Percentiles rank a stretch among this genome's conserved stretches.
phyloP scores from a whole-genome alignment of 371 early-diverging fungal genomes.

The Actinomucor elegans region DNA sequence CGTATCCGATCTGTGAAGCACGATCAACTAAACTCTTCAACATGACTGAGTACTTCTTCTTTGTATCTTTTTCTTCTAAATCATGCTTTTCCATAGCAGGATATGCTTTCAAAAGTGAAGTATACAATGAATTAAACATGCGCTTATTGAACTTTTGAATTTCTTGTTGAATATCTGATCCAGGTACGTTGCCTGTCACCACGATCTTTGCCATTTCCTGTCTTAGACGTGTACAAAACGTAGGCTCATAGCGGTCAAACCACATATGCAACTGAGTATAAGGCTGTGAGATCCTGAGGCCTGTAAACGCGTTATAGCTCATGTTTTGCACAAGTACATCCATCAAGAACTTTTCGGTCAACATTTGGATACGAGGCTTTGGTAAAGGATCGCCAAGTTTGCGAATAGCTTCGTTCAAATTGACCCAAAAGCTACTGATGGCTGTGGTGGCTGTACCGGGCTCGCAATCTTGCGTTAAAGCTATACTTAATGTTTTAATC shows the following conservation, averaged over 20 bases:
- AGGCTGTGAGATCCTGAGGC: slow-evolving; percentile 24
- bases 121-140: slow-evolving; percentile 38
- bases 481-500: slow-evolving; percentile 45
- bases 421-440: slow-evolving; percentile 40
- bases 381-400: slow-evolving; percentile 35
- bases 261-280: slow-evolving; percentile 28
- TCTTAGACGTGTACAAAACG: slow-evolving; percentile 38
- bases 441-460: slow-evolving; percentile 42
- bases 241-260: slow-evolving; percentile 26
- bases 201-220: slow-evolving; percentile 44
- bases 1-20: slow-evolving; percentile 38
- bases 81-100: slow-evolving; percentile 46
- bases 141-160: slow-evolving; percentile 33
- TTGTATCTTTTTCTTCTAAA: slow-evolving; percentile 25
- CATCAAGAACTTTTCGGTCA: slow-evolving; percentile 62
- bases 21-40: slow-evolving; percentile 37
- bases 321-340: slow-evolving; percentile 45
- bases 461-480: slow-evolving; percentile 44
- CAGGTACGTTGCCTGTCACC: slow-evolving; percentile 20
- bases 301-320: slow-evolving; percentile 42
- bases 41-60: slow-evolving; percentile 32
- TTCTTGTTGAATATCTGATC: slow-evolving; percentile 25
- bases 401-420: slow-evolving; percentile 35
- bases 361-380: slow-evolving; percentile 50
- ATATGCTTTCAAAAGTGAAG: slow-evolving; percentile 40